Conservation (phyloP, 1,139 yeast species). For the Blastobotrys apis region DNA sequence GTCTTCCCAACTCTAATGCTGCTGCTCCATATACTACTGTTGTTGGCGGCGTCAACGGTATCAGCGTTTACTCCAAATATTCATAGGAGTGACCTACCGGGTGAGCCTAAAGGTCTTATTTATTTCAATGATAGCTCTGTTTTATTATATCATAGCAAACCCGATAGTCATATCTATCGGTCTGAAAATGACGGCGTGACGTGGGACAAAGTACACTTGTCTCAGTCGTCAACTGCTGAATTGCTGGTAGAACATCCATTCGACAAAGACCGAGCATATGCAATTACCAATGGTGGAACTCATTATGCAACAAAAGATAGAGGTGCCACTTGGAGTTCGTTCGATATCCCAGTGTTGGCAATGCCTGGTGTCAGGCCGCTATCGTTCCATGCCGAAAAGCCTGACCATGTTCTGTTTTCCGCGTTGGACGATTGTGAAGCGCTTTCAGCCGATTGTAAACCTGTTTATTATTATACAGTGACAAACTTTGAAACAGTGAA, state of each 20-base stretch:
- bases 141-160: conserved; percentile 38
- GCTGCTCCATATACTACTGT: neutral
- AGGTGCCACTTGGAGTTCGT: conserved; percentile 55
- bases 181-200: conserved; percentile 58
- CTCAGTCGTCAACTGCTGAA: conserved; percentile 32
- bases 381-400: conserved; percentile 43
- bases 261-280: conserved; percentile 50
- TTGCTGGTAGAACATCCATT: conserved; percentile 45
- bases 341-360: conserved; percentile 32
- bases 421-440: conserved; percentile 38
- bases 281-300: conserved; percentile 35
- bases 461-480: conserved; percentile 44
- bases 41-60: neutral
- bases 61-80: conserved; percentile 6
- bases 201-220: conserved; percentile 43
- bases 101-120: conserved; percentile 36
- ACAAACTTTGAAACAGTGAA: conserved; percentile 52
- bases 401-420: conserved; percentile 42
- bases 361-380: conserved; percentile 25
- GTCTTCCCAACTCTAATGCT: neutral
- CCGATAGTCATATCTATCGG: conserved; percentile 36
- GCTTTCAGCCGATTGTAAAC: conserved; percentile 37
- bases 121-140: conserved; percentile 25
- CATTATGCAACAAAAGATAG: conserved; percentile 54
- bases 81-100: conserved; percentile 3